Conservation (phyloP, 1,139 yeast species). For the Taiozyma onychis region DNA sequence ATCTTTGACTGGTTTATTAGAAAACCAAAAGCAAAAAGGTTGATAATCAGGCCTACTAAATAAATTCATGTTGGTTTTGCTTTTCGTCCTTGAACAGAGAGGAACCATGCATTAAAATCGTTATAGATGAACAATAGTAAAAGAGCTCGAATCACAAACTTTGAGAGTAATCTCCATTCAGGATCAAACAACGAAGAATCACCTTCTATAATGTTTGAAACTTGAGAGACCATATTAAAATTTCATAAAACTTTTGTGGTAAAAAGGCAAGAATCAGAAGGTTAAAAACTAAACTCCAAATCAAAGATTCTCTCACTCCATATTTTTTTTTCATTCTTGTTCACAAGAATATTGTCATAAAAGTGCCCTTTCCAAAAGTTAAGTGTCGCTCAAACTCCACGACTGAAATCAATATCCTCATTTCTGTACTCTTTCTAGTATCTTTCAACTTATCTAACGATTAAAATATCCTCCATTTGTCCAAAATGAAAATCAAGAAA, state of each 20-base stretch:
- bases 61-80: background rate
- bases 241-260: background rate
- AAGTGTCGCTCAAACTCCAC: background rate
- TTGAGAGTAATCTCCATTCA: background rate
- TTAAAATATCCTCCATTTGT: background rate
- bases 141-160: background rate
- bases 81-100: background rate
- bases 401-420: background rate
- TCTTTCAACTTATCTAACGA: background rate
- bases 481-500: background rate
- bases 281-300: background rate
- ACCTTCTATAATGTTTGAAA: background rate
- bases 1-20: conserved; percentile 2
- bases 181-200: background rate
- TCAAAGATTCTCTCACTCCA: background rate
- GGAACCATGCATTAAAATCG: background rate
- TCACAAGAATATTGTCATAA: background rate
- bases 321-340: background rate
- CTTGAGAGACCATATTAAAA: background rate
- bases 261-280: background rate
- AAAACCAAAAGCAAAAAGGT: background rate
- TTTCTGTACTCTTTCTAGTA: background rate
- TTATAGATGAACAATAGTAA: background rate
- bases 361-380: background rate
- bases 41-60: background rate